phyloP scores from a whole-genome alignment of 495 filamentous ascomycete genomes.

The Aspergillus kassunensis region DNA sequence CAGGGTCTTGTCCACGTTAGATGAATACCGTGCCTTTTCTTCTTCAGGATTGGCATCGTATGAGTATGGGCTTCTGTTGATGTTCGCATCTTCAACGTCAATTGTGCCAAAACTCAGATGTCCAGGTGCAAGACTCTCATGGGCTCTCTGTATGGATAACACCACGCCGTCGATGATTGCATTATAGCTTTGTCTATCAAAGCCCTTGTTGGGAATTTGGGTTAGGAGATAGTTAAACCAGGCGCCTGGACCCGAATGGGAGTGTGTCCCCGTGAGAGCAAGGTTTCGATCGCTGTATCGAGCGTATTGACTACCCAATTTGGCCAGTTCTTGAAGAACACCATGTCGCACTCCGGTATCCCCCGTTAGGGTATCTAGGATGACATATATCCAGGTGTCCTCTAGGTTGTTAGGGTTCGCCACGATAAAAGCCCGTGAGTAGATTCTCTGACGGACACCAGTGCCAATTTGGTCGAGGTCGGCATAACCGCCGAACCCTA shows the following conservation, averaged over 20 bases:
- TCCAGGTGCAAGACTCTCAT: slow-evolving; percentile 68
- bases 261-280: slow-evolving; percentile 90
- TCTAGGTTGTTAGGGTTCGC: slow-evolving; percentile 60
- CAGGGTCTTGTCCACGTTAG: slow-evolving; percentile 82
- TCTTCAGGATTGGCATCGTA: slow-evolving; percentile 84
- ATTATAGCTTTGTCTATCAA: slow-evolving; percentile 82
- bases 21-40: slow-evolving; percentile 70
- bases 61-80: slow-evolving; percentile 85
- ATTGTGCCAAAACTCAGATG: slow-evolving; percentile 68
- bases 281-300: slow-evolving; percentile 81
- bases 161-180: slow-evolving; percentile 88
- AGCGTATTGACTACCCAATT: slow-evolving; percentile 63
- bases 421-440: slow-evolving; percentile 88
- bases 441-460: slow-evolving; percentile 83
- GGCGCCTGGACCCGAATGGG: slow-evolving; percentile 85
- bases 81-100: slow-evolving; percentile 76
- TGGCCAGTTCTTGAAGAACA: slow-evolving; percentile 66
- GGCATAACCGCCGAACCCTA: slow-evolving; percentile 92
- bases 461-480: slow-evolving; percentile 79
- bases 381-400: slow-evolving; percentile 82
- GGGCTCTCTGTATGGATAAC: slow-evolving; percentile 75
- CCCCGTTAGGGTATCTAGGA: slow-evolving; percentile 82
- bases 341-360: slow-evolving; percentile 89
- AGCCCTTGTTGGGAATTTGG: slow-evolving; percentile 87
- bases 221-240: slow-evolving; percentile 97